phyloP scores from a whole-genome alignment of 1,139 yeast genomes.

The Pichia sp. region DNA sequence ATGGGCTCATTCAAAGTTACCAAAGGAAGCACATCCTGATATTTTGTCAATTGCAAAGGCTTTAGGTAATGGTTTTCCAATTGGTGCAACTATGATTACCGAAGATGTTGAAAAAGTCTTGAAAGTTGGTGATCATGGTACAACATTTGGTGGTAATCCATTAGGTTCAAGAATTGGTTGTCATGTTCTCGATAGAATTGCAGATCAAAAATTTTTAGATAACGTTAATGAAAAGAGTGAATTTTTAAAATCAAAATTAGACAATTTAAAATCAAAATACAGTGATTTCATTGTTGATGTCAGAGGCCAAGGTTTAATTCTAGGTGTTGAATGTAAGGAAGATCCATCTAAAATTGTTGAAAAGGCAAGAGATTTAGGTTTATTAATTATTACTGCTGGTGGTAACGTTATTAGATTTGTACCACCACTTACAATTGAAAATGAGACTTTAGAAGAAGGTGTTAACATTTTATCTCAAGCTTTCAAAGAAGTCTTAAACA shows the following conservation, averaged over 20 bases:
- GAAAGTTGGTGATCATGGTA: slow-evolving; percentile 93
- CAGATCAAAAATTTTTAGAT: slow-evolving; percentile 52
- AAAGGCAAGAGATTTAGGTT: slow-evolving; percentile 70
- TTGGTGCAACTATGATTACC: slow-evolving; percentile 86
- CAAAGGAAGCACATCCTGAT: slow-evolving; percentile 84
- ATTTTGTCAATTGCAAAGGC: slow-evolving; percentile 93
- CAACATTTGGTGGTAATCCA: slow-evolving; percentile 97
- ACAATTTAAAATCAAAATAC: slow-evolving; percentile 45
- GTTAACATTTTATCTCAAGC: slow-evolving; percentile 55
- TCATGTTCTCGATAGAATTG: slow-evolving; percentile 63
- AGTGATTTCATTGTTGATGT: slow-evolving; percentile 58
- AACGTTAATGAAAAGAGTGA: slow-evolving; percentile 56
- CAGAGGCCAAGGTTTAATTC: slow-evolving; percentile 82
- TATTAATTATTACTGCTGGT: slow-evolving; percentile 85
- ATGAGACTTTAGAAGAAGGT: slow-evolving; percentile 63
- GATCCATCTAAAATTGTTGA: slow-evolving; percentile 62
- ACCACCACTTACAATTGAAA: slow-evolving; percentile 83
- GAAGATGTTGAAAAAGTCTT: slow-evolving; percentile 68
- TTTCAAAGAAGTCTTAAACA: slow-evolving; percentile 33
- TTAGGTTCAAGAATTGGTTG: slow-evolving; percentile 77
- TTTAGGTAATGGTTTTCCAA: slow-evolving; percentile 95
- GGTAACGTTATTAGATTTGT: slow-evolving; percentile 83
- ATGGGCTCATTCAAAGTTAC: slow-evolving; percentile 84
- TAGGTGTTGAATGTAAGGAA: slow-evolving; percentile 71
- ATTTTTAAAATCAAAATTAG: slow-evolving; percentile 45